Base-by-base conservation (phyloP, 257 asterid species). In the Solanum appendiculatum region DNA sequence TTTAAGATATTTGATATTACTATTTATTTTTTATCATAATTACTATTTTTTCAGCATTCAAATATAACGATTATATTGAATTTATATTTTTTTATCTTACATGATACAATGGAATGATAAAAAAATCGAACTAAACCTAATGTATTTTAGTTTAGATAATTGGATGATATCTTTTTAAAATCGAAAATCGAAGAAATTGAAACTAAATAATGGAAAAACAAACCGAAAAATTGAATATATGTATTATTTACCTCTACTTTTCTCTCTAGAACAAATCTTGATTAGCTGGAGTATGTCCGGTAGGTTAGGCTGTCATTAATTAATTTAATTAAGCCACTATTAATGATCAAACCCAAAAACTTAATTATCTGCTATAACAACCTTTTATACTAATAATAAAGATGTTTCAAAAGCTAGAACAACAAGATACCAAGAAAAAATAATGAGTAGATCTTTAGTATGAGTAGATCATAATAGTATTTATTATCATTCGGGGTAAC, bases 401-500 rank as follows among this genome's bases (percentile, higher is more conserved):
- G 78, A 70, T 70, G 39, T 70, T 34, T 69, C 42, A 69, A 69
- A 69, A 69, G 2, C 25, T 33, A 7, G n/a, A 69, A 31, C 78
- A 68, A 68, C 5, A 69, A 69, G 25, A 69, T 33, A 29, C 74
- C 23, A 13, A 69, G 42, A 29, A 68, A 15, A 58, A 11, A 64
- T 23, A 60, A 60, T 12, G 23, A 14, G 39, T 68, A 68, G 23
- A 68, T 33, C n/a, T 29, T 5, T 6, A 20, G 1, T 54, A 54
- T 54, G 21, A 54, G n/a, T 54, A 54, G n/a, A 18, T 54, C 25
- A 54, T n/a, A n/a, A n/a, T n/a, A n/a, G n/a, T n/a, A n/a, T n/a
- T n/a, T n/a, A n/a, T n/a, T n/a, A n/a, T n/a, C 0, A 20, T 54
- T 18, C 6, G 1, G 0, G 3, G 3, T 7, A 54, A 7, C 2